A percentile compares a stretch with the other conserved stretches of the same genome.
These are phyloP conservation scores for Phytopythium boreale DNA, from an alignment of 352 stramenopile genomes.

Conservation along the genomic window DNA sequence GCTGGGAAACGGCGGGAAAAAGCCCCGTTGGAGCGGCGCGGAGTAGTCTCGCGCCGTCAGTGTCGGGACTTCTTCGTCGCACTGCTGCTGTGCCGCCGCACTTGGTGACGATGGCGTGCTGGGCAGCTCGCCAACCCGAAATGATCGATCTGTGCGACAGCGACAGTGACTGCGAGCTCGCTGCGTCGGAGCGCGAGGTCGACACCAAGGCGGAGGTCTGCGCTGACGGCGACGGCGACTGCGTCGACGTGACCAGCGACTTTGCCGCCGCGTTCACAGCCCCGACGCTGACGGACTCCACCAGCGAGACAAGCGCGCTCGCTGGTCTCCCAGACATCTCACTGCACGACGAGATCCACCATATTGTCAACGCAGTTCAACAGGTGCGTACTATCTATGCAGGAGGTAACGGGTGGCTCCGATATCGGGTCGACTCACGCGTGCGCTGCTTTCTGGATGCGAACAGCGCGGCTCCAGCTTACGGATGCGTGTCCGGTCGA, in stretches of 20 bases:
- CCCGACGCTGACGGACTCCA: background rate
- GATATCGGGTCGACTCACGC: background rate
- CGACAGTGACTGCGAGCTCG: background rate
- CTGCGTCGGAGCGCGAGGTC: background rate
- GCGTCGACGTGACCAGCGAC: background rate
- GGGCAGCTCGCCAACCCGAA: background rate
- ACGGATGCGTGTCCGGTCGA: too few species aligned
- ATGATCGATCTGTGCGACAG: background rate
- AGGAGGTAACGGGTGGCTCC: too few species aligned
- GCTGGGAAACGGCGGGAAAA: background rate
- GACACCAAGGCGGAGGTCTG: background rate
- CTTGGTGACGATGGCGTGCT: background rate
- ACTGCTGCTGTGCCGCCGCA: background rate
- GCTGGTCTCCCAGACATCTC: background rate
- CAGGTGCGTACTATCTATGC: background rate
- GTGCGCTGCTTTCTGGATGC: background rate
- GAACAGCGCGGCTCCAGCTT: background rate
- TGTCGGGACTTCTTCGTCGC: too few species aligned
- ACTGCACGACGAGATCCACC: background rate
- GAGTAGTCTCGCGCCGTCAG: too few species aligned
- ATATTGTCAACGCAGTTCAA: background rate
- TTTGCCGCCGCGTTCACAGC: background rate
- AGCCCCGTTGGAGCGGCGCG: background rate
- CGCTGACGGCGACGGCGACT: background rate
- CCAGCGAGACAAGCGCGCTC: background rate